Percentiles rank a stretch among this genome's conserved stretches.
phyloP scores from a whole-genome alignment of 108 stramenopile genomes.

The Nannochloropsis oceanica region DNA sequence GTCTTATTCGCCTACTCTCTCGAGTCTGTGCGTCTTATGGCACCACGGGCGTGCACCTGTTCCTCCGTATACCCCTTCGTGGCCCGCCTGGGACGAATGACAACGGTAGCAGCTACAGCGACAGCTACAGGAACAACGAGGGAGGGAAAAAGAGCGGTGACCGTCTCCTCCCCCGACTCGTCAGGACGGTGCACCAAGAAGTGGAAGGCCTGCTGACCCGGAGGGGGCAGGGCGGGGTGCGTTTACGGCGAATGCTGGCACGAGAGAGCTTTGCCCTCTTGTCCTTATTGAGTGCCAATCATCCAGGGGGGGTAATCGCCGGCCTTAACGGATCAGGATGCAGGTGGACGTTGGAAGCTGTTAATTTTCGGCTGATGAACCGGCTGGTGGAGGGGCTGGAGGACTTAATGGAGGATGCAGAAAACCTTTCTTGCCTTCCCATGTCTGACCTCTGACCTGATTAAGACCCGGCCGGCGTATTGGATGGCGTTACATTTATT shows the following conservation, averaged over 20 bases:
- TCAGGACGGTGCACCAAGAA: neutral
- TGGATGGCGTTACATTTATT: too few relatives aligned
- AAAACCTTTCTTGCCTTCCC: neutral
- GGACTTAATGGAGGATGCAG: neutral
- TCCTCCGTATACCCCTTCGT: neutral
- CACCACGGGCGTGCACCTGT: neutral
- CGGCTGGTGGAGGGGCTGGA: neutral
- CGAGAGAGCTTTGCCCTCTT: neutral
- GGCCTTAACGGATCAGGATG: neutral
- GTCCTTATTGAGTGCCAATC: neutral
- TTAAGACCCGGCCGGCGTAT: too few relatives aligned
- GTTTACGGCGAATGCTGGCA: neutral
- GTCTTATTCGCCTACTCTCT: neutral
- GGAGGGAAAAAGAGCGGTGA: neutral
- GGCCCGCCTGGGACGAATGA: neutral
- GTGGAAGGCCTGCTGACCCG: neutral
- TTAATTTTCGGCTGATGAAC: neutral
- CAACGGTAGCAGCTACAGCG: neutral
- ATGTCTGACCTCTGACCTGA: too few relatives aligned
- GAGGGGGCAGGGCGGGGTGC: neutral
- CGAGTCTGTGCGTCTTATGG: neutral
- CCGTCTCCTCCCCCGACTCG: neutral
- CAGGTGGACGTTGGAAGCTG: neutral
- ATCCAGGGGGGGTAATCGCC: neutral
- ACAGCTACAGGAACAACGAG: neutral